A percentile compares a stretch with the other conserved stretches of the same genome.
Evolutionary conservation across 331 rosid genomes (phyloP).

Genomic region (Prunus yedoensis): DNA sequence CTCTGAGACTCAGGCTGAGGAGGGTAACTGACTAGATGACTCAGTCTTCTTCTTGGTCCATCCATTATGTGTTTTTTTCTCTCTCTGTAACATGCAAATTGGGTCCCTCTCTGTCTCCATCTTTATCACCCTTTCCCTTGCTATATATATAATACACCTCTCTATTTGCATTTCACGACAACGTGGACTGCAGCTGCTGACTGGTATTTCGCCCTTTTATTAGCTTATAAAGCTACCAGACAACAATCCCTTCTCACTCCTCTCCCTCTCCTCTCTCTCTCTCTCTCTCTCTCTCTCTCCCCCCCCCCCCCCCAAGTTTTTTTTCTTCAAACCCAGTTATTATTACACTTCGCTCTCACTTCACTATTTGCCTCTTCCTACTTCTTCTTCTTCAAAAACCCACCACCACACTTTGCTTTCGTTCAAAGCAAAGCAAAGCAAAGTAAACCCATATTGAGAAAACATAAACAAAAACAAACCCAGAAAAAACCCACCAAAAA

Average conservation of each 20-base stretch:
- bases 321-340: slow-evolving; percentile 38
- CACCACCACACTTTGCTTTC: too few species aligned
- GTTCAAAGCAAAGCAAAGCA: too few species aligned
- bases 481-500: neutral
- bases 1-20: too few species aligned
- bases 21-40: slow-evolving; percentile 25
- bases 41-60: slow-evolving; percentile 24
- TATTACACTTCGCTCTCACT: slow-evolving; percentile 33
- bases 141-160: slow-evolving; percentile 21
- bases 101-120: slow-evolving; percentile 52
- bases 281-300: too few species aligned
- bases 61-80: neutral
- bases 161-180: slow-evolving; percentile 67
- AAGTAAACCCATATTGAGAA: neutral
- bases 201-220: slow-evolving; percentile 69
- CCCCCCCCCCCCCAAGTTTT: neutral
- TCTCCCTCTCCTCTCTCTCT: slow-evolving; percentile 1
- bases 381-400: neutral
- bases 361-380: slow-evolving; percentile 23
- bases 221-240: slow-evolving; percentile 56
- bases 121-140: slow-evolving; percentile 20
- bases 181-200: slow-evolving; percentile 83
- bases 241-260: slow-evolving; percentile 42
- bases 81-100: slow-evolving; percentile 38
- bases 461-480: neutral